phyloP scores from a whole-genome alignment of 106 monocot species.

The Dendrobium nobile region DNA sequence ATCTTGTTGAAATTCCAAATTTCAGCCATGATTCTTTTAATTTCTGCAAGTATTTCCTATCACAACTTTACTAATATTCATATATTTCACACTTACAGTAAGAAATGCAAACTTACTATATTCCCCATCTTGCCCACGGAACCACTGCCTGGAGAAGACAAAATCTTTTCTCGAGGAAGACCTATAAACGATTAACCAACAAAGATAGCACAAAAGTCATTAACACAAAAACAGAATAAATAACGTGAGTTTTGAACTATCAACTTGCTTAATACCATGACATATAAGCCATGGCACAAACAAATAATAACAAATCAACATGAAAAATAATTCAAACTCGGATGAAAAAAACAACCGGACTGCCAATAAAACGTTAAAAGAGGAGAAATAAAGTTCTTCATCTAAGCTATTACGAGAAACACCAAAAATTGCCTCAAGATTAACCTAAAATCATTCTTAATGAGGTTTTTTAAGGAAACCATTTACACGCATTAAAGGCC shows the following conservation, averaged over 20 bases:
- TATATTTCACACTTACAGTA: not conserved
- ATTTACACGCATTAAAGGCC: not conserved
- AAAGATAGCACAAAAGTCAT: not conserved
- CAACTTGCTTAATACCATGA: not conserved
- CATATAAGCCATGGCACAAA: not conserved
- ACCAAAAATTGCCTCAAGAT: not conserved
- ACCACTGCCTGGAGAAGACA: slow-evolving; percentile 89
- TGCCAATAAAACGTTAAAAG: not conserved
- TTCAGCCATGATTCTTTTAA: too few relatives aligned
- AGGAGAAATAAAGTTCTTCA: not conserved
- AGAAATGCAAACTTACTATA: slow-evolving; percentile 57
- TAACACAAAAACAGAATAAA: not conserved
- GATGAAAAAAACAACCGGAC: not conserved
- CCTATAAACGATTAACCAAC: slow-evolving; percentile 36
- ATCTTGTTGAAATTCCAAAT: too few relatives aligned
- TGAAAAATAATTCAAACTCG: not conserved
- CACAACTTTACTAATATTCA: not conserved
- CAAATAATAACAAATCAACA: not conserved
- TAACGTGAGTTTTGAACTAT: not conserved
- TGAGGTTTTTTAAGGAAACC: not conserved
- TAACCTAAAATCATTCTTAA: slow-evolving; percentile 2
- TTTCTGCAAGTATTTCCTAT: too few relatives aligned
- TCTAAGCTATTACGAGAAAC: not conserved
- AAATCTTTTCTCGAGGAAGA: slow-evolving; percentile 77
- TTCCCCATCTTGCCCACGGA: slow-evolving; percentile 74